Evolutionary conservation across 352 stramenopile species (phyloP).

Genomic region (Phytophthora pinifolia): DNA sequence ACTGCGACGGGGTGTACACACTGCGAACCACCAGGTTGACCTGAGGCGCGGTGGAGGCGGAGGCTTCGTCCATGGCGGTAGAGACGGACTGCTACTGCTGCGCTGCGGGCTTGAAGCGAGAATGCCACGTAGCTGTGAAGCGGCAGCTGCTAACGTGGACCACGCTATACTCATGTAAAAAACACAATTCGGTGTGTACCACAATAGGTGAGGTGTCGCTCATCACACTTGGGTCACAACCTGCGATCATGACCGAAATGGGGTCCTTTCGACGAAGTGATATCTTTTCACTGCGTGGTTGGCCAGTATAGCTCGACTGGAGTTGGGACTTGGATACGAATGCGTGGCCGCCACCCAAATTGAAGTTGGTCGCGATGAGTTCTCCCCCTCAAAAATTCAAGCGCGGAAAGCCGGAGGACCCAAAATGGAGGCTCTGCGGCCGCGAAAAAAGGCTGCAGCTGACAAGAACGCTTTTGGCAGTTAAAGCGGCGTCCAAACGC

Average conservation of each 20-base stretch:
- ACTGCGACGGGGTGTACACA: constrained; percentile 68
- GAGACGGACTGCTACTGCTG: background rate
- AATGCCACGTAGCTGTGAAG: constrained; percentile 21
- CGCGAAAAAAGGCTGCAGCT: too few species aligned
- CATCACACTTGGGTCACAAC: too few species aligned
- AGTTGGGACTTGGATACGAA: too few species aligned
- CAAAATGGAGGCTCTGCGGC: constrained; percentile 18
- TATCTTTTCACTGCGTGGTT: too few species aligned
- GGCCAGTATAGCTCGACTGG: too few species aligned
- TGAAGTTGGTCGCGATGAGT: constrained; percentile 22
- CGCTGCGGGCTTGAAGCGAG: constrained; percentile 23
- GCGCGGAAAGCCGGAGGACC: constrained; percentile 28
- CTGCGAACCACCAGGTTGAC: constrained; percentile 82
- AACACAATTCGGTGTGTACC: too few species aligned
- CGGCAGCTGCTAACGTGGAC: background rate
- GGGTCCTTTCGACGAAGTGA: too few species aligned
- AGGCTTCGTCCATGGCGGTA: constrained; percentile 24
- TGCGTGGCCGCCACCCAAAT: constrained; percentile 15
- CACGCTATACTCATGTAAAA: too few species aligned
- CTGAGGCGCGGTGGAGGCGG: constrained; percentile 1
- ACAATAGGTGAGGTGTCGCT: too few species aligned
- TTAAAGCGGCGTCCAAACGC: background rate
- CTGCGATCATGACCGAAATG: too few species aligned
- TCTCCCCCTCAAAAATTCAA: constrained; percentile 23
- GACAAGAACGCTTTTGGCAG: background rate